phyloP scores from a whole-genome alignment of 345 rosid genomes.

The Pugionium cornutum region DNA sequence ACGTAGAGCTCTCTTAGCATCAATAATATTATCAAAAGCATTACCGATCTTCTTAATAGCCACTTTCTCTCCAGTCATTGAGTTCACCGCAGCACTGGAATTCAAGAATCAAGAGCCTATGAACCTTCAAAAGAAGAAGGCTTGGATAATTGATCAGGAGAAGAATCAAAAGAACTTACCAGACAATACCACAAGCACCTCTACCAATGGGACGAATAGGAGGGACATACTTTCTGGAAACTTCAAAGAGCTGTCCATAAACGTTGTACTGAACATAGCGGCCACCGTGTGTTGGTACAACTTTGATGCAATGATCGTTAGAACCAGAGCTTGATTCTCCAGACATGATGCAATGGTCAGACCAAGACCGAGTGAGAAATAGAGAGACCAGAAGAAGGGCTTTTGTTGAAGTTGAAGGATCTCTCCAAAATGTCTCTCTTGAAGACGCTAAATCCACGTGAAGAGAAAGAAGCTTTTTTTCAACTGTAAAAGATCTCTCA shows the following conservation, averaged over 20 bases:
- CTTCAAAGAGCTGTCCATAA: conserved; percentile 97
- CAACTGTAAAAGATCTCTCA: conserved; percentile 45
- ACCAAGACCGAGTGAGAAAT: neutral
- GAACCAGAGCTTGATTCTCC: conserved; percentile 62
- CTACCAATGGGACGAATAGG: conserved; percentile 98
- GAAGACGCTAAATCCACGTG: conserved; percentile 40
- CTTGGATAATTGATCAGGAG: conserved; percentile 4
- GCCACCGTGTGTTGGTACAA: conserved; percentile 81
- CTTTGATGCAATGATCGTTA: conserved; percentile 54
- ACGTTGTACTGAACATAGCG: conserved; percentile 91
- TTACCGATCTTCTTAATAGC: conserved; percentile 98
- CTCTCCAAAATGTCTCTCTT: conserved; percentile 23
- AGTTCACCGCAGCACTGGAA: conserved; percentile 84
- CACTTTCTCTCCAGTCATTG: conserved; percentile 84
- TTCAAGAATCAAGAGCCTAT: conserved; percentile 29
- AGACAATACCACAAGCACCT: conserved; percentile 97
- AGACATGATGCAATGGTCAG: conserved; percentile 44
- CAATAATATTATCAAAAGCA: conserved; percentile 93
- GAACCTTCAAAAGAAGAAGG: conserved; percentile 19
- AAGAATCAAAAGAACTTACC: conserved; percentile 47
- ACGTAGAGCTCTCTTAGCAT: conserved; percentile 91
- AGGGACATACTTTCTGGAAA: conserved; percentile 88
- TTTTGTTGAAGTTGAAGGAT: conserved; percentile 39
- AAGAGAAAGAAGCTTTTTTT: conserved; percentile 36
- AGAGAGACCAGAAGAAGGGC: conserved; percentile 25